Evolutionary conservation across 192 early-diverging fungal species (phyloP), one percentile per base, ranked within the genome.

Genomic region (Neocallimastix lanati): DNA sequence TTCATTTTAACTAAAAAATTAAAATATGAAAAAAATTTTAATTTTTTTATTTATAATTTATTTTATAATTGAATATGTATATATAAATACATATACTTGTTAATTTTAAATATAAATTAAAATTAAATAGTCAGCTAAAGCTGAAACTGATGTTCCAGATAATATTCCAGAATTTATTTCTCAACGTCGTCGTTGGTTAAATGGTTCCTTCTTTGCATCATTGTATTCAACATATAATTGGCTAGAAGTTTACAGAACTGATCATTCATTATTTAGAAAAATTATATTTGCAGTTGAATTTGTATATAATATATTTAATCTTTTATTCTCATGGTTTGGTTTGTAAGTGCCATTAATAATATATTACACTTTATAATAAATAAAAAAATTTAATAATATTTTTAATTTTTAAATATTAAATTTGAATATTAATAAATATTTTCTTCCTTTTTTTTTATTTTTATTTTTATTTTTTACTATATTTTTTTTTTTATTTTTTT

Each of bases 161-260:
- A 84, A 80, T 36, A 84, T 92, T 21, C 87, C 91, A 76, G 92
- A 93, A 80, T 91, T 94, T 76, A 91, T 94, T 58, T 91, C 91
- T 0, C 93, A 94, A 77, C 86, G 93, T 30, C 85, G 93, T 80
- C 86, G 93, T 78, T 94, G 93, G 93, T 82, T 94, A 25, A 94
- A 94, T 80, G 93, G 93, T 12, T 92, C 91, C 16, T 92, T 93
- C 85, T 94, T 94, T 88, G 93, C 93, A 13, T 87, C 86, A 29
- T 84, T 94, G n/a, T 92, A 94, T 81, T 87, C 92, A 4, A 79
- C 92, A 28, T 84, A 86, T 1, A 89, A 94, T 78, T 90, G 86
- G 80, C 76, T 82, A 29, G 87, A 90, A 33, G 91, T 92, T n/a
- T 91, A 88, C 82, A 79, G 86, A 77, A 92, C 92, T 1, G 89